These are phyloP conservation scores for Lenwebbia sp. DNA, from an alignment of 345 rosid species.

Conservation along the genomic window DNA sequence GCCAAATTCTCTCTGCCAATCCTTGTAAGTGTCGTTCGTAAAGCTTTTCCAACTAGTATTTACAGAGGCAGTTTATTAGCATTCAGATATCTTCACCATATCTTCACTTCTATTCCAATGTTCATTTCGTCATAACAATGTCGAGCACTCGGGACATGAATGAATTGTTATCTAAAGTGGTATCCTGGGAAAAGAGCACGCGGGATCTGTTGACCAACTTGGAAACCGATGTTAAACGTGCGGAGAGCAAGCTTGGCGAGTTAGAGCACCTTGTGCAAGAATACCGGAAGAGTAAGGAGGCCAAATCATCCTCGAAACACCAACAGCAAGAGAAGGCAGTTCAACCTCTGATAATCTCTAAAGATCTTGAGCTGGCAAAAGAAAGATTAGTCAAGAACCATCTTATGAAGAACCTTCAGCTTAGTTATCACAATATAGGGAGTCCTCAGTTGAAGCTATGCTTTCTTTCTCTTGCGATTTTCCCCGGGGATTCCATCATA, in stretches of 20 bases:
- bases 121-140: not conserved
- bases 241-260: accelerated
- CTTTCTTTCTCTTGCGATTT: not conserved
- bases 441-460: not conserved
- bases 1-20: not conserved
- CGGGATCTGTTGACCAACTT: not conserved
- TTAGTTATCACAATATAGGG: accelerated
- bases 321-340: not conserved
- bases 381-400: not conserved
- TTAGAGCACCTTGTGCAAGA: not conserved
- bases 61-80: not conserved
- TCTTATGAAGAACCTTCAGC: accelerated
- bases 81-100: not conserved
- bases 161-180: accelerated
- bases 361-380: accelerated
- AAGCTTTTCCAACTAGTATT: not conserved
- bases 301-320: accelerated
- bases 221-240: accelerated
- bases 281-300: not conserved
- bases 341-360: not conserved
- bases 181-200: not conserved
- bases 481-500: not conserved
- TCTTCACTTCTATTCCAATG: not conserved
- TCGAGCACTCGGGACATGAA: accelerated
- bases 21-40: not conserved